These are phyloP conservation scores for Exophiala alcalophila DNA, from an alignment of 2,329 filamentous ascomycete genomes.

Conservation along the genomic window DNA sequence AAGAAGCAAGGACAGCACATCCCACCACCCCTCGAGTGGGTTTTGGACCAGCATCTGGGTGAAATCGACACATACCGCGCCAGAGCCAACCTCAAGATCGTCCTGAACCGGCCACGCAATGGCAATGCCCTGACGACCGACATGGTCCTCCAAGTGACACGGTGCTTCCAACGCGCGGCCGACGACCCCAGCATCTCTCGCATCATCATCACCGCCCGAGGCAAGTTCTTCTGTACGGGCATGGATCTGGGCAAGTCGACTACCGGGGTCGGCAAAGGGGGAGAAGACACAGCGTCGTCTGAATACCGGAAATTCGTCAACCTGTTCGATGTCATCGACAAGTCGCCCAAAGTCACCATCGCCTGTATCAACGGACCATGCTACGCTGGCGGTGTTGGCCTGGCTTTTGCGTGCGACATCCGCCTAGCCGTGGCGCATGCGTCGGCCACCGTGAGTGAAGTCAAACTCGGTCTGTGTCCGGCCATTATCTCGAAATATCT, in stretches of 20 bases:
- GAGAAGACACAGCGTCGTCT: neutral
- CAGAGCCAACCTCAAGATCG: no score
- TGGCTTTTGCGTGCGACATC: constrained; percentile 44
- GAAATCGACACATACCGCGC: no score
- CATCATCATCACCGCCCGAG: constrained; percentile 9
- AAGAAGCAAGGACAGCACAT: no score
- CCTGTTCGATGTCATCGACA: constrained; percentile 41
- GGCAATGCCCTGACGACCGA: constrained; percentile 40
- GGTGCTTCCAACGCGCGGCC: constrained; percentile 30
- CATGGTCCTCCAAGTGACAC: constrained; percentile 38
- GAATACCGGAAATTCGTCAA: constrained; percentile 1
- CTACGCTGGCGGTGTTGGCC: constrained; percentile 44
- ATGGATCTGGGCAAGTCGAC: constrained; percentile 11
- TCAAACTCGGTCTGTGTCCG: constrained; percentile 39
- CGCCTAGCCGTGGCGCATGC: constrained; percentile 31
- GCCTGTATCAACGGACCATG: constrained; percentile 42
- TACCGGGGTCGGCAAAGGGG: no score
- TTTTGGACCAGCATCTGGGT: no score
- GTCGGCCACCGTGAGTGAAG: constrained; percentile 38
- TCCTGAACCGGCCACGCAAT: constrained; percentile 37
- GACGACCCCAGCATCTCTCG: constrained; percentile 34
- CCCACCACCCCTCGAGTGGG: no score
- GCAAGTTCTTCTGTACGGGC: constrained; percentile 19
- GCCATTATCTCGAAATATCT: constrained; percentile 34
- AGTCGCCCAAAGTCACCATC: constrained; percentile 41